These are phyloP conservation scores for Candida albicans DNA, from an alignment of 1,139 yeast species.

Conservation along the genomic window DNA sequence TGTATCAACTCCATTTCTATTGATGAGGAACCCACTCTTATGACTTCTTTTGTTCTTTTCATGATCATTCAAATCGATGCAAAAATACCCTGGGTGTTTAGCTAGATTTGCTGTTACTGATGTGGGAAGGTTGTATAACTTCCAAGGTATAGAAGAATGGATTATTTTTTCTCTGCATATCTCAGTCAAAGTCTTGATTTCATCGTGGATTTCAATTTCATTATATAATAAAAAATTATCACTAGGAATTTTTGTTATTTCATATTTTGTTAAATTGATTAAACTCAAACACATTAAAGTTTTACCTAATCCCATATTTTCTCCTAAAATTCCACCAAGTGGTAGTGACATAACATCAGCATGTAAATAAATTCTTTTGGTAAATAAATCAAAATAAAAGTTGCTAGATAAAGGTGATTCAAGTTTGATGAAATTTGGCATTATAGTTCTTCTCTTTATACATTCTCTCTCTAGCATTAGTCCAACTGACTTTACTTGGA, in stretches of 20 bases:
- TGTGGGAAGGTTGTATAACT: slow-evolving; percentile 47
- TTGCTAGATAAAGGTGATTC: slow-evolving; percentile 18
- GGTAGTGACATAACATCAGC: slow-evolving; percentile 50
- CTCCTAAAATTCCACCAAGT: slow-evolving; percentile 70
- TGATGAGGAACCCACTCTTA: slow-evolving; percentile 11
- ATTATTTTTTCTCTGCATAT: slow-evolving; percentile 45
- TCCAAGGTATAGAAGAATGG: slow-evolving; percentile 59
- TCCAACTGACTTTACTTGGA: slow-evolving; percentile 57
- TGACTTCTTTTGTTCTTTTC: slow-evolving; percentile 16
- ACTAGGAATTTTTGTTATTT: slow-evolving; percentile 48
- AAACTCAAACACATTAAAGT: slow-evolving; percentile 66
- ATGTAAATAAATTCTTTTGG: slow-evolving; percentile 22
- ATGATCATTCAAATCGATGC: slow-evolving; percentile 4
- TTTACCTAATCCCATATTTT: slow-evolving; percentile 77
- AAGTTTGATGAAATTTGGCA: slow-evolving; percentile 46
- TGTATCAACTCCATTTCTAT: slow-evolving; percentile 8
- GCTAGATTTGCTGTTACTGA: slow-evolving; percentile 37
- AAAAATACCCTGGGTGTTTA: slow-evolving; percentile 45
- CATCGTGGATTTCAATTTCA: slow-evolving; percentile 8
- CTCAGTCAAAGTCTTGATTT: slow-evolving; percentile 28
- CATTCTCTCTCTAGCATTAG: slow-evolving; percentile 60
- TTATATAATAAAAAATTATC: slow-evolving; percentile 22
- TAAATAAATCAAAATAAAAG: slow-evolving; percentile 37
- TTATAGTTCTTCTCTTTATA: slow-evolving; percentile 26
- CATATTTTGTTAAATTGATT: slow-evolving; percentile 55